These are phyloP conservation scores for Galium porrigens DNA, from an alignment of 305 asterid genomes.

Conservation along the genomic window DNA sequence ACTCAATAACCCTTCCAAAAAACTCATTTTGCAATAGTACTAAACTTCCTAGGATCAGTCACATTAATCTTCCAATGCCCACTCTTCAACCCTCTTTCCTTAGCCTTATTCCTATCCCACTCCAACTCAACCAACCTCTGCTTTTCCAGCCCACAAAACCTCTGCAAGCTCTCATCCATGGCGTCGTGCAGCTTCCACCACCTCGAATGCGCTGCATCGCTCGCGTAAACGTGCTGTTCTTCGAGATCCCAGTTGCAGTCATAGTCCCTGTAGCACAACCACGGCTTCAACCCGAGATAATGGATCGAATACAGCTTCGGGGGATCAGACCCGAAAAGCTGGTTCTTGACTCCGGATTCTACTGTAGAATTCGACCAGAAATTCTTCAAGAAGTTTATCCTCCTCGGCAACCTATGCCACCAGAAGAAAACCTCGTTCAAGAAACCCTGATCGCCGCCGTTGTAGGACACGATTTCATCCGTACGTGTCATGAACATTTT, in stretches of 20 bases:
- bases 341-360: constrained; percentile 46
- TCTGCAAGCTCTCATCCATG: constrained; percentile 48
- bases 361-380: constrained; percentile 60
- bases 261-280: constrained; percentile 70
- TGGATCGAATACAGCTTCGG: constrained; percentile 55
- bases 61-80: constrained; percentile 59
- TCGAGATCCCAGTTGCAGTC: constrained; percentile 62
- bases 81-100: constrained; percentile 30
- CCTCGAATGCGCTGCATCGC: constrained; percentile 52
- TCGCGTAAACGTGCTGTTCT: constrained; percentile 57
- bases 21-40: constrained; percentile 15
- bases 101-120: constrained; percentile 54
- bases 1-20: not conserved
- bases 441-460: constrained; percentile 92
- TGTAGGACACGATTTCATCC: constrained; percentile 52
- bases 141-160: constrained; percentile 34
- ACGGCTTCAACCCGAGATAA: constrained; percentile 67
- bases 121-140: constrained; percentile 47
- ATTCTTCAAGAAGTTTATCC: constrained; percentile 57
- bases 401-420: constrained; percentile 76
- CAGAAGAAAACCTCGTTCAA: constrained; percentile 63
- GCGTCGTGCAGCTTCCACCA: constrained; percentile 77
- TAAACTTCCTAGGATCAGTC: constrained; percentile 54
- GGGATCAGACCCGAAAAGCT: constrained; percentile 58
- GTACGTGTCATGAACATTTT: constrained; percentile 41